Evolutionary conservation across 1,139 yeast genomes (phyloP), one percentile per base, ranked within the genome.

Genomic region (Taphrina sp.): DNA sequence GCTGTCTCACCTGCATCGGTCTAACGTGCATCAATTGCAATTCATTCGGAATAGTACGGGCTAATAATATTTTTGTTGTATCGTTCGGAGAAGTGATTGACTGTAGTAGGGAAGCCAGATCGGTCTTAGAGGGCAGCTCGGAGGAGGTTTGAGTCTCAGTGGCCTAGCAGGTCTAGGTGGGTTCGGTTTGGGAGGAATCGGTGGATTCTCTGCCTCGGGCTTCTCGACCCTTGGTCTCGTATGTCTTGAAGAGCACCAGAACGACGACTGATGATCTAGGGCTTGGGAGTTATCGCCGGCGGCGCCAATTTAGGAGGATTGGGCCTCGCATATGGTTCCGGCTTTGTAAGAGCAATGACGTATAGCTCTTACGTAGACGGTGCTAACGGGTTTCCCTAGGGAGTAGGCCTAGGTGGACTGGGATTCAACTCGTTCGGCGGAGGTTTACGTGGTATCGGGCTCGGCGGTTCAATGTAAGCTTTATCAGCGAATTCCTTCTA

Each of bases 1-100:
- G 47, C 29, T 43, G 47, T 31, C 47, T 43, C 38, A 43, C 47
- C 29, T 43, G 47, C 14, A 22, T 43, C n/a, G 47, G 47, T 26
- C 7, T n/a, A n/a, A n/a, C n/a, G n/a, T n/a, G n/a, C n/a, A n/a
- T n/a, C n/a, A n/a, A n/a, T n/a, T n/a, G n/a, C n/a, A n/a, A n/a
- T n/a, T n/a, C n/a, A n/a, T n/a, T n/a, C n/a, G n/a, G n/a, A n/a
- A n/a, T n/a, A n/a, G n/a, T n/a, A n/a, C n/a, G n/a, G n/a, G n/a
- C n/a, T n/a, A n/a, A n/a, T n/a, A n/a, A n/a, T n/a, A n/a, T n/a
- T n/a, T n/a, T n/a, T n/a, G n/a, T n/a, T n/a, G n/a, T n/a, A n/a
- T n/a, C n/a, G n/a, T n/a, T n/a, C n/a, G n/a, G n/a, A n/a, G n/a
- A n/a, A n/a, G n/a, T n/a, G n/a, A n/a, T n/a, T n/a, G n/a, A n/a